Base-by-base conservation (phyloP, 2,329 filamentous ascomycete genomes). In the Penicillium paneum region DNA sequence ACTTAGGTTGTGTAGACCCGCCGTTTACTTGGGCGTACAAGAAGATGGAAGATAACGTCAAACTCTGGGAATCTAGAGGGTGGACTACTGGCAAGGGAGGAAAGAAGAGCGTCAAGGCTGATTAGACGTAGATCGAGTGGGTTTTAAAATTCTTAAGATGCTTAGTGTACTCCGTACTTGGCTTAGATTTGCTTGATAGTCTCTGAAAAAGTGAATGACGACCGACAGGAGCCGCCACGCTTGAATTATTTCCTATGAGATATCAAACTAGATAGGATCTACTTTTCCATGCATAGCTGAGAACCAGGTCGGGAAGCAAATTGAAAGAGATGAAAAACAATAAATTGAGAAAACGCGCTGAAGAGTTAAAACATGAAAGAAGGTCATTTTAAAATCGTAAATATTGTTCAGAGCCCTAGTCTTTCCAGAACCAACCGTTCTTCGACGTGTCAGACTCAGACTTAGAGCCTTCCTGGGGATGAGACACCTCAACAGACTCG, bases 1-100 rank as follows among this genome's bases (percentile, higher is more conserved):
- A 53, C 19, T 15, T 28, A 45, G 13, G 3, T 17, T 21, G 8
- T 47, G 3, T 26, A 71, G 69, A 75, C 44, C 71, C 70, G 4
- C 64, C 70, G 21, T 75, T 80, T 52, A 71, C 67, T 12, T 78
- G 74, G 66, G 75, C 78, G 31, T 75, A 79, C 59, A 69, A 73
- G 55, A 79, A 81, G 64, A 80, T 81, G 61, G 77, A 80, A 63
- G 69, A 72, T 29, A 73, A 75, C 57, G 67, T 81, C 11, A 67
- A 72, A 59, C 70, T 67, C 57, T 75, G 76, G 71, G 76, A 79
- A 52, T 70, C 70, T 8, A 69, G 63, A 48, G 68, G 69, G 11
- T 70, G 68, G 67, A 69, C 64, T 28, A 54, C 63, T 5, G 67
- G 64, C 1, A 70, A 70, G 51, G 64, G 62, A n/a, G 64, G 66